These are phyloP conservation scores for Acorus gramineus DNA, from an alignment of 106 monocot species.

Conservation along the genomic window DNA sequence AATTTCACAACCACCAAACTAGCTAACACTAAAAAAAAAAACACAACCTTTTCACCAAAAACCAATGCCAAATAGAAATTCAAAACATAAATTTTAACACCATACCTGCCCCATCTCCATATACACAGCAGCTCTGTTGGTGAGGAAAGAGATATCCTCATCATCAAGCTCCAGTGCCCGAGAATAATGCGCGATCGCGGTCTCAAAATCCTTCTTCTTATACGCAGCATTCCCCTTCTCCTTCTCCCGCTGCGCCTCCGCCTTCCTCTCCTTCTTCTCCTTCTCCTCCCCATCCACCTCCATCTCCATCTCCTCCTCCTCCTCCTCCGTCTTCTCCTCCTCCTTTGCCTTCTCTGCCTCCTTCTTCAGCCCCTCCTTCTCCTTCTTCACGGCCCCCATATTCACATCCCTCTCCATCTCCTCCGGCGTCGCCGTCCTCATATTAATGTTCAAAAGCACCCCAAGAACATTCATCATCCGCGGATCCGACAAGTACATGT, in stretches of 20 bases:
- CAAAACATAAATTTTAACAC: too few species aligned
- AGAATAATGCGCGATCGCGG: conserved; percentile 8
- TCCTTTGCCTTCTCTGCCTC: too few species aligned
- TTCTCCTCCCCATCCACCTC: neutral
- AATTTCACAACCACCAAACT: too few species aligned
- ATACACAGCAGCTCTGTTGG: neutral
- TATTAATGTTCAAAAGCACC: neutral
- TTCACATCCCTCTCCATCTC: too few species aligned
- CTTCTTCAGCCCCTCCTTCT: too few species aligned
- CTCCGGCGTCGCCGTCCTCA: neutral
- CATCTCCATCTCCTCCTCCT: too few species aligned
- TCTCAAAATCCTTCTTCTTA: conserved; percentile 5
- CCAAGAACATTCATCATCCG: conserved; percentile 3
- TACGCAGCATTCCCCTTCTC: conserved; percentile 11
- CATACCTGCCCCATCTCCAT: too few species aligned
- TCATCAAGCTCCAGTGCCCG: conserved; percentile 1
- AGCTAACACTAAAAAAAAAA: too few species aligned
- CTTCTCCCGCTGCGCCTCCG: conserved; percentile 5
- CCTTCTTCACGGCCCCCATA: too few species aligned
- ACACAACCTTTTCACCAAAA: too few species aligned
- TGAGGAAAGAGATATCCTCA: neutral
- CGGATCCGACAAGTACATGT: conserved; percentile 5
- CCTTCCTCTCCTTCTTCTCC: neutral
- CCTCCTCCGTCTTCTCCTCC: too few species aligned
- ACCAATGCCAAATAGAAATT: too few species aligned